A percentile compares a stretch with the other conserved stretches of the same genome.
phyloP scores from a whole-genome alignment of 441 rosid genomes.

The Pelargonium fulgidum region DNA sequence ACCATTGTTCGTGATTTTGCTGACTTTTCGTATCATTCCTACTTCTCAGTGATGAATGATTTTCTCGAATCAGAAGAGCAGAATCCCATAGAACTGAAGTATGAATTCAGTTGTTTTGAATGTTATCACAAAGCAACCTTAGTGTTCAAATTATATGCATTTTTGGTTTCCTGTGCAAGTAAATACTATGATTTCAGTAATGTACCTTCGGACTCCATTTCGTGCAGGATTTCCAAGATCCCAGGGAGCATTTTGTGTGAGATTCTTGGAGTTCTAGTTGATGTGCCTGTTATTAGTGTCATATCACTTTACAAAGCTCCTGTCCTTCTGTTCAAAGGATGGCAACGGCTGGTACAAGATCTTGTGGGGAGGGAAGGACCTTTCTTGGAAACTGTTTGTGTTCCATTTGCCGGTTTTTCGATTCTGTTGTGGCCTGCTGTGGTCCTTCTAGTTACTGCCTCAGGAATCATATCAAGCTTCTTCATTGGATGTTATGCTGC shows the following conservation, averaged over 20 bases:
- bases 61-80: conserved; percentile 18
- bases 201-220: neutral
- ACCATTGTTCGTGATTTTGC: conserved; percentile 22
- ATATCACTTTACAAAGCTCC: conserved; percentile 23
- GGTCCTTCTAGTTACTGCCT: conserved; percentile 19
- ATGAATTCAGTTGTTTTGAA: neutral
- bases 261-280: conserved; percentile 21
- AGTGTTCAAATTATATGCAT: too few relatives aligned
- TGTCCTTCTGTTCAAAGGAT: conserved; percentile 23
- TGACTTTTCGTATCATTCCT: conserved; percentile 28
- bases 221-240: neutral
- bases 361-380: conserved; percentile 29
- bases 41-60: conserved; percentile 27
- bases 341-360: conserved; percentile 24
- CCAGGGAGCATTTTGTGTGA: conserved; percentile 21
- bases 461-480: conserved; percentile 20
- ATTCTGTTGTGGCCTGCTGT: conserved; percentile 30
- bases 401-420: conserved; percentile 28
- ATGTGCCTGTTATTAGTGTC: conserved; percentile 18
- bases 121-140: too few relatives aligned
- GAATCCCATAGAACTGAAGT: conserved; percentile 17
- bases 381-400: conserved; percentile 29
- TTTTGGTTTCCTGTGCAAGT: too few relatives aligned
- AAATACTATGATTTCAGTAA: too few relatives aligned
- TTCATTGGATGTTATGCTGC: conserved; percentile 26